Conservation (phyloP, 148 eudicot genomes). For the Selenicereus undatus region DNA sequence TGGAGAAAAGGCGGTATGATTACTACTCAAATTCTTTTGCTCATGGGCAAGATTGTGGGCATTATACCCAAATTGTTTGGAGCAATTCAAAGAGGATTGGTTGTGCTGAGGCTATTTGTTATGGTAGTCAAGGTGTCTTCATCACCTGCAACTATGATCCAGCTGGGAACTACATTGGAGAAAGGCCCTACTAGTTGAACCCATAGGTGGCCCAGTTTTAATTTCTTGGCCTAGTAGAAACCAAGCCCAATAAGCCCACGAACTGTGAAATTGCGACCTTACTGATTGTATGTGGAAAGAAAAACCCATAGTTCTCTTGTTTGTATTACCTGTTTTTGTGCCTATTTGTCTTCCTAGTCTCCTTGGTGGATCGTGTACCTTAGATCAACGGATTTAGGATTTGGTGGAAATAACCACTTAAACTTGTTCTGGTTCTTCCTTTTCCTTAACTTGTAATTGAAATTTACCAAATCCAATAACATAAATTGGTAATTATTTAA, state of each 20-base stretch:
- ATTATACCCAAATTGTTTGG: constrained; percentile 87
- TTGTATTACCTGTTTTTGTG: too few species aligned
- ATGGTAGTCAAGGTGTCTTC: constrained; percentile 57
- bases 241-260: background rate
- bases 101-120: constrained; percentile 68
- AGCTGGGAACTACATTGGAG: constrained; percentile 72
- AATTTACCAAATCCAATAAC: too few species aligned
- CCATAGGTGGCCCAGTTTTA: background rate
- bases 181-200: constrained; percentile 50
- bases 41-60: constrained; percentile 62
- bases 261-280: background rate
- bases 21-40: constrained; percentile 47
- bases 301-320: background rate
- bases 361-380: too few species aligned
- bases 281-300: too few species aligned
- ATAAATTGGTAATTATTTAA: too few species aligned
- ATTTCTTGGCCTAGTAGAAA: background rate
- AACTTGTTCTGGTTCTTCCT: too few species aligned
- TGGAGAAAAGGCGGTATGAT: constrained; percentile 45
- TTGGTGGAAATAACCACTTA: too few species aligned
- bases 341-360: too few species aligned
- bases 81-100: constrained; percentile 53
- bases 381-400: too few species aligned
- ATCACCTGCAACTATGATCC: constrained; percentile 83
- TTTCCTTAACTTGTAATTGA: too few species aligned